These are phyloP conservation scores for Wickerhamomyces strasburgensis DNA, from an alignment of 805 yeast species.

Conservation along the genomic window DNA sequence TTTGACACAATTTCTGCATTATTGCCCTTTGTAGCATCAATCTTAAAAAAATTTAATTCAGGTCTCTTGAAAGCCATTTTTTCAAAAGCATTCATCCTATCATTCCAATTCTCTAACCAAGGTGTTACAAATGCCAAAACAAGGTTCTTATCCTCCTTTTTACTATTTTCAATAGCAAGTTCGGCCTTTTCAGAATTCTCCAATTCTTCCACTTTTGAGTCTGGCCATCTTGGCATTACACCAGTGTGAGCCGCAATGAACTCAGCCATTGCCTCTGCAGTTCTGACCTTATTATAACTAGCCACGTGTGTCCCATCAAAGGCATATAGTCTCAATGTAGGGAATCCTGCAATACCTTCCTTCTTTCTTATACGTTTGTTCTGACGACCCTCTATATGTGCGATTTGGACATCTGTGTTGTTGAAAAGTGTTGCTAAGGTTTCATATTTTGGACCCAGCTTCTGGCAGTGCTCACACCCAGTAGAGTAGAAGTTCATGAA, in stretches of 20 bases:
- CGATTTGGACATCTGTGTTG: conserved; percentile 30
- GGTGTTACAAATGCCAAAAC: conserved; percentile 33
- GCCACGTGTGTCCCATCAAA: conserved; percentile 36
- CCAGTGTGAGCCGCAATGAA: conserved; percentile 31
- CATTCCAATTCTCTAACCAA: conserved; percentile 31
- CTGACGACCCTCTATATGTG: conserved; percentile 30
- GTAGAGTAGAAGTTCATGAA: conserved; percentile 35
- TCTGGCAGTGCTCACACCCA: conserved; percentile 42
- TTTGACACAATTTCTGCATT: conserved; percentile 25
- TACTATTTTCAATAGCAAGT: conserved; percentile 3
- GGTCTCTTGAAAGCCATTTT: conserved; percentile 23
- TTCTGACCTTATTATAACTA: conserved; percentile 32
- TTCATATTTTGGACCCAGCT: conserved; percentile 40
- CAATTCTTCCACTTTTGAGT: conserved; percentile 10
- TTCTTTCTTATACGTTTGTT: conserved; percentile 32
- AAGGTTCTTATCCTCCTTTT: conserved; percentile 13
- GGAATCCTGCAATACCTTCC: conserved; percentile 41
- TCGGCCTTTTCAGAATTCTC: conserved; percentile 15
- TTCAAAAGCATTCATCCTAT: conserved; percentile 29
- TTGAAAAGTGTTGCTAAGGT: conserved; percentile 41
- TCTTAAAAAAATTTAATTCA: conserved; percentile 25
- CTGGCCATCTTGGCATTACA: conserved; percentile 29
- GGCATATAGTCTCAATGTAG: conserved; percentile 43
- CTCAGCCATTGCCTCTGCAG: conserved; percentile 28
- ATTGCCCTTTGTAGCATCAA: conserved; percentile 29